Evolutionary conservation across 306 rosid genomes (phyloP), one percentile per base, ranked within the genome.

Genomic region (Argentina anserina): DNA sequence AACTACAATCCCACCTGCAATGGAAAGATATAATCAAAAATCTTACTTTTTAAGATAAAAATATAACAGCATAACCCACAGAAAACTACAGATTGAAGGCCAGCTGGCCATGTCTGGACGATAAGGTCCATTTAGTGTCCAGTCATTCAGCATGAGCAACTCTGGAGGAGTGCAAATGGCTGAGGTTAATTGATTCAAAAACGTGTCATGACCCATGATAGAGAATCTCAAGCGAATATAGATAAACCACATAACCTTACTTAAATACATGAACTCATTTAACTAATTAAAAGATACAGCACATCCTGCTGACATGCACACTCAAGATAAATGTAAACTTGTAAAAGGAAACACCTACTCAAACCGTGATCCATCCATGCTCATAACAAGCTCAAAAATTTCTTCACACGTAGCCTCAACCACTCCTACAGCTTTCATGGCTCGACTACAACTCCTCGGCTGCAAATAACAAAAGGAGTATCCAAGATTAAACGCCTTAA

Each of bases 351-450:
- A 91, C 85, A 94, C 99, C 89, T 91, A 94, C 99, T 94, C 97
- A 88, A 94, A 94, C 88, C 99, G 99, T 37, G 89, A 90, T 83
- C 90, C 96, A 77, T 94, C 99, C 99, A 94, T 94, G 95, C 99
- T 90, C 99, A 94, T 94, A 67, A 94, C 89, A 83, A 94, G 97
- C 88, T 90, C 97, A 81, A 94, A 94, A 85, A 91, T 83, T 81
- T 94, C 96, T 86, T 94, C 99, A 45, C 99, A 94, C 2, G 89
- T 85, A 41, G 96, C 99, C 86, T 91, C 99, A 85, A 94, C 99
- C 63, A 94, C 96, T 74, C 99, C 99, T 69, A 87, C 97, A 76
- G 99, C 99, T 84, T 94, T 94, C 99, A 94, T 94, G 76, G 99
- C 99, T 79, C 92, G 87, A 82, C 99, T 90, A 78, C 86, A 91